Percentiles rank a stretch among this genome's conserved stretches.
phyloP scores from a whole-genome alignment of 2,329 filamentous ascomycete species.

The Nemania sp. region DNA sequence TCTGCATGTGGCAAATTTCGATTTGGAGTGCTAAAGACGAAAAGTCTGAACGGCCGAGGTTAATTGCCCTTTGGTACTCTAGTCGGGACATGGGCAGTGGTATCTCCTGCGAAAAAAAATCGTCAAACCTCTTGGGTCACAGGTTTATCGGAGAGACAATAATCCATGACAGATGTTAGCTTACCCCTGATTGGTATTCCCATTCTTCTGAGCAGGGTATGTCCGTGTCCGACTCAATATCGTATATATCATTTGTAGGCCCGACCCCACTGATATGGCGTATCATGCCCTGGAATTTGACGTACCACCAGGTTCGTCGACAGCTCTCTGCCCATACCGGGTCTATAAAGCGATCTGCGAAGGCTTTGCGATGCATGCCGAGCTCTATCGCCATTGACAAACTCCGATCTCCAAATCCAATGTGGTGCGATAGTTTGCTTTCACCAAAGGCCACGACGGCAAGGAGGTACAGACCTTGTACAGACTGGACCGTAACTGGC shows the following conservation, averaged over 20 bases:
- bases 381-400: slow-evolving; percentile 41
- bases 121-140: slow-evolving; percentile 1
- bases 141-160: background rate
- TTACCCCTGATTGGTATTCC: slow-evolving; percentile 47
- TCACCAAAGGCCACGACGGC: slow-evolving; percentile 41
- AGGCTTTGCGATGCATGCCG: slow-evolving; percentile 42
- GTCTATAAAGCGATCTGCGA: slow-evolving; percentile 41
- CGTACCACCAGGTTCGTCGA: slow-evolving; percentile 48
- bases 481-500: slow-evolving; percentile 42
- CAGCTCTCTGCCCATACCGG: slow-evolving; percentile 47
- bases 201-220: slow-evolving; percentile 47
- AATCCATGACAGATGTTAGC: slow-evolving; percentile 20
- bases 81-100: slow-evolving; percentile 41
- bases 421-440: slow-evolving; percentile 36
- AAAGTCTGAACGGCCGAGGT: slow-evolving; percentile 43
- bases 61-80: slow-evolving; percentile 44
- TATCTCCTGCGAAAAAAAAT: slow-evolving; percentile 37
- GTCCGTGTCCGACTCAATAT: slow-evolving; percentile 42
- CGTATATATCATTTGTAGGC: slow-evolving; percentile 36
- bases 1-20: slow-evolving; percentile 44
- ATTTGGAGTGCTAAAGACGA: slow-evolving; percentile 47
- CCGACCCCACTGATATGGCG: slow-evolving; percentile 30
- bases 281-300: slow-evolving; percentile 42
- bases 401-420: slow-evolving; percentile 38
- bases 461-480: slow-evolving; percentile 42